Percentiles rank a stretch among this genome's conserved stretches.
These are phyloP conservation scores for Aspergillus hancockii DNA, from an alignment of 495 filamentous ascomycete genomes.

Conservation along the genomic window DNA sequence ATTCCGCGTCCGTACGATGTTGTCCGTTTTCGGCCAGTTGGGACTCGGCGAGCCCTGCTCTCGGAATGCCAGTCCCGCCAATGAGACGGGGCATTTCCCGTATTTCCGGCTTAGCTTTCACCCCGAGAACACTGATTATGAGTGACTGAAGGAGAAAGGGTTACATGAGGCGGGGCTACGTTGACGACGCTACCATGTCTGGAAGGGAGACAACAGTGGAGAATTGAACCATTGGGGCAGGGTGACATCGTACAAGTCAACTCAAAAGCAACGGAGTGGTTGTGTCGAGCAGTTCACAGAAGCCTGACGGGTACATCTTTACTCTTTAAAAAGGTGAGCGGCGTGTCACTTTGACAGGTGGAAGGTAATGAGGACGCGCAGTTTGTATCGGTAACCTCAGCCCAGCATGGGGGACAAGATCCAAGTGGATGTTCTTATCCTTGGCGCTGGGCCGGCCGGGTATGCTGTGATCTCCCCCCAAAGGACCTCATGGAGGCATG, in stretches of 20 bases:
- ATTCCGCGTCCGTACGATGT: not conserved
- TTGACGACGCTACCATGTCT: no score
- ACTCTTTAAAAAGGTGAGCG: not conserved
- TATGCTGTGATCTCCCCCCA: not conserved
- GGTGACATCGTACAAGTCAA: no score
- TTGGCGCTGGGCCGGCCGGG: conserved; percentile 61
- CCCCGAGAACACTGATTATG: no score
- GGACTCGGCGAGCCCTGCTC: not conserved
- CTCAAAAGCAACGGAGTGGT: no score
- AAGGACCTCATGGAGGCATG: not conserved
- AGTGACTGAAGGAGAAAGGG: no score
- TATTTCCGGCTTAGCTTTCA: not conserved
- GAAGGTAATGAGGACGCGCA: not conserved
- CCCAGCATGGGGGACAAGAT: conserved; percentile 4
- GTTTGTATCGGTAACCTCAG: not conserved
- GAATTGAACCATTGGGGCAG: no score
- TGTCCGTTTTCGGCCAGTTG: not conserved
- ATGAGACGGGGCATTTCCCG: not conserved
- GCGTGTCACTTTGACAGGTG: not conserved
- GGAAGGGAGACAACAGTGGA: no score
- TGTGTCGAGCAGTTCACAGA: no score
- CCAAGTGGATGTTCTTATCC: conserved; percentile 17
- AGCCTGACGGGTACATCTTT: not conserved
- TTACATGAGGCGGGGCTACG: no score
- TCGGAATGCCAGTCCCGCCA: not conserved